Evolutionary conservation across 2,329 filamentous ascomycete species (phyloP).

Genomic region (Sclerotinia glacialis): DNA sequence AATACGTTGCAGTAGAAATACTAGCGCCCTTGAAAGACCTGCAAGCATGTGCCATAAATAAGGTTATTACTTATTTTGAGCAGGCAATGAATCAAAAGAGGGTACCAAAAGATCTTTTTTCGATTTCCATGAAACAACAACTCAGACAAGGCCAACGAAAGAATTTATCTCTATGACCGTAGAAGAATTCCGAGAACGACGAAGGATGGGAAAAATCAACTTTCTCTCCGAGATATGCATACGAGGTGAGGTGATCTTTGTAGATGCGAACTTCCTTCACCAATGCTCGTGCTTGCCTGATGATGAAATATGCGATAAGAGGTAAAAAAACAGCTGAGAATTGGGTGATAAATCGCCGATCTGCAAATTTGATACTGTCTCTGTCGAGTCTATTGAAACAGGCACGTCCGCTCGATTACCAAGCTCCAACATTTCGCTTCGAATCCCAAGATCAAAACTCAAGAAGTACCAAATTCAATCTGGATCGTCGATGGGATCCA

Average conservation of each 20-base stretch:
- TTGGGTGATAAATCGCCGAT: conserved; percentile 7
- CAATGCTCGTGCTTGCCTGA: not conserved
- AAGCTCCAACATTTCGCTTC: not conserved
- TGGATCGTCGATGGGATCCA: not conserved
- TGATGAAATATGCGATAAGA: conserved; percentile 1
- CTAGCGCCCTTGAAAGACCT: not conserved
- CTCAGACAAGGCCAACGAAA: not conserved
- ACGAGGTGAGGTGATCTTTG: not conserved
- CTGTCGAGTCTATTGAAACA: not conserved
- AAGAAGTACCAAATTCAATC: conserved; percentile 11
- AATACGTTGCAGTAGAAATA: not conserved
- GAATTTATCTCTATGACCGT: not conserved
- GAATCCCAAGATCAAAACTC: not conserved
- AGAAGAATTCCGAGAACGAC: not conserved
- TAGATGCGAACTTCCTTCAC: not conserved
- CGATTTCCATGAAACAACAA: not conserved
- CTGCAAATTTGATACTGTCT: conserved; percentile 14
- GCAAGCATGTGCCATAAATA: not conserved
- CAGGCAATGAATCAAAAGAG: not conserved
- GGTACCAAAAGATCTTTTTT: not conserved
- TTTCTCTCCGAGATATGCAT: not conserved
- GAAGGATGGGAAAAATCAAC: not conserved
- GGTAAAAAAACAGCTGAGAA: not conserved
- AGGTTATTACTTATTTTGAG: not conserved
- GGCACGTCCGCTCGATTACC: not conserved